Conservation (phyloP, 1,284 basidiomycete genomes). For the Tilletia caries region DNA sequence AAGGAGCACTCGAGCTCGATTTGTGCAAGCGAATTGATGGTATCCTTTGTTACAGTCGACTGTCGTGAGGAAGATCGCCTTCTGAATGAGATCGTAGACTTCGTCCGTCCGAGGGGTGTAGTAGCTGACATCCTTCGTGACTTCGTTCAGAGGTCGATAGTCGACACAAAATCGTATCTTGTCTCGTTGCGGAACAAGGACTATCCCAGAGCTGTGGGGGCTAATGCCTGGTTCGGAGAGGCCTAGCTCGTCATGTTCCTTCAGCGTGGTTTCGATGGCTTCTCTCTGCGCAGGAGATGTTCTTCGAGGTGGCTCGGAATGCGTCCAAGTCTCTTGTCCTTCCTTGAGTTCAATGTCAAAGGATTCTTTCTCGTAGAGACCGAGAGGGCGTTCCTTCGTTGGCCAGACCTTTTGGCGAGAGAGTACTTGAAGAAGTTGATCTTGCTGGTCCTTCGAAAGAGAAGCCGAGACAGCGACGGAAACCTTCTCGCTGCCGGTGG, state of each 20-base stretch:
- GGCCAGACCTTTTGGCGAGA: no score
- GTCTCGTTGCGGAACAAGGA: slow-evolving; percentile 52
- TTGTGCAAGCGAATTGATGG: not conserved
- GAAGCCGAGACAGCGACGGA: no score
- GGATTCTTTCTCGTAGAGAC: no score
- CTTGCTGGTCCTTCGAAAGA: no score
- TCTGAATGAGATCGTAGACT: not conserved
- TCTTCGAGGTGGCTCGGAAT: slow-evolving; percentile 37
- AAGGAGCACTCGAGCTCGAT: not conserved
- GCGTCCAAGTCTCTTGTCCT: no score
- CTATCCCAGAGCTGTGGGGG: slow-evolving; percentile 53
- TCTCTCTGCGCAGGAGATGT: slow-evolving; percentile 51
- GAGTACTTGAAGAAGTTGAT: no score
- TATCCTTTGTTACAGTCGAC: slow-evolving; percentile 6
- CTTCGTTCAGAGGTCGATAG: slow-evolving; percentile 53
- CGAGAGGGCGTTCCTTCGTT: no score
- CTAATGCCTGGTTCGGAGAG: slow-evolving; percentile 54
- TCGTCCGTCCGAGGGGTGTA: not conserved
- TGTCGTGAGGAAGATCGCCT: not conserved
- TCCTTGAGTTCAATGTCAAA: no score
- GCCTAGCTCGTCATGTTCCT: slow-evolving; percentile 45
- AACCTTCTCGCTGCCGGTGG: no score
- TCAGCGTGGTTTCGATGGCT: slow-evolving; percentile 52
- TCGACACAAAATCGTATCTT: slow-evolving; percentile 53
- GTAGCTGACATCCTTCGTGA: slow-evolving; percentile 56